Base-by-base conservation (phyloP, 495 filamentous ascomycete species). In the Aspergillus sparsus region DNA sequence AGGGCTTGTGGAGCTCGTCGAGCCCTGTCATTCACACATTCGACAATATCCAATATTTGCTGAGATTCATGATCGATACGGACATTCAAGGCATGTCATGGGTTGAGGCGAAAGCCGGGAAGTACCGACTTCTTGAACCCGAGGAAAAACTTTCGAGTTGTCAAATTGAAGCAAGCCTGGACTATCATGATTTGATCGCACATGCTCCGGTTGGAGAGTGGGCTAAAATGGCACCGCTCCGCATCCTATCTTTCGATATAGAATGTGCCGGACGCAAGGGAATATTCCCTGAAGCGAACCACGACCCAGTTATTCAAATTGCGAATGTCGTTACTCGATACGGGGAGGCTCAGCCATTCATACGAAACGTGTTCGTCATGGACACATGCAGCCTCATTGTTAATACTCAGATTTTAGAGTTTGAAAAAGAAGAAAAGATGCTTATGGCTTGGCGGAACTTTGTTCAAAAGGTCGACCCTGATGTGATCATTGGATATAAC, bases 401-500 rank as follows among this genome's bases (percentile, higher is more conserved):
- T 62, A 96, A 96, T 61, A 98, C 94, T 0, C 89, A 98, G 58
- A 87, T 99, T 49, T 80, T 97, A 49, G 87, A 91, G 42, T 97
- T 88, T 61, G 75, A 87, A 35, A 78, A 81, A 15, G 94, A 99
- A 71, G 82, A 86, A 52, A 81, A 90, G 36, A 93, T 99, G 93
- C 82, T 99, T 15, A 82, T 85, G 74, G 83, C 82, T 18, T 99
- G 94, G 94, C 85, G 85, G 62, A 82, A 96, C 50, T 99, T 99
- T 65, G 73, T 99, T 5, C 82, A 93, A 49, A 87, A 90, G 68
- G 94, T 94, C 3, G 94, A 99, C 66, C 93, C 94, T 0, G 94
- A 99, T 74, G 87, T 99, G 32, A 98, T 99, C 66, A 99, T 94
- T 60, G 94, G 94, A 46, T 99, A 99, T 83, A 99, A 99, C 71